A percentile compares a stretch with the other conserved stretches of the same genome.
These are phyloP conservation scores for Geotrichum carabidarum DNA, from an alignment of 1,139 yeast species.

Conservation along the genomic window DNA sequence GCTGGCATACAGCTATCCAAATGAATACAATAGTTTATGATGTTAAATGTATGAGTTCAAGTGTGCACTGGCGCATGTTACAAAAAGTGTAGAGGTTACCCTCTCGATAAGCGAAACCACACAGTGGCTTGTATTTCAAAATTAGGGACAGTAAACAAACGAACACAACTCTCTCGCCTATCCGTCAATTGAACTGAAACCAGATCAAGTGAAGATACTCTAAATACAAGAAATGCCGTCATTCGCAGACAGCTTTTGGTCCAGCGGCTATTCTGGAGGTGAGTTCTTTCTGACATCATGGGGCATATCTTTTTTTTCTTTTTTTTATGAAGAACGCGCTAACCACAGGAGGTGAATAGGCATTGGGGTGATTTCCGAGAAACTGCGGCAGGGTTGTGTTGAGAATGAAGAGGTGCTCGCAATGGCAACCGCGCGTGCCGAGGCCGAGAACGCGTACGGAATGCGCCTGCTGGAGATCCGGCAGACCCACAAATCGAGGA, in stretches of 20 bases:
- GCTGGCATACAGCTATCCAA: too few relatives aligned
- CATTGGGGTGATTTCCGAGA: constrained; percentile 54
- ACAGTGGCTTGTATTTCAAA: not conserved
- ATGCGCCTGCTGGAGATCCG: constrained; percentile 47
- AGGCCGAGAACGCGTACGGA: constrained; percentile 68
- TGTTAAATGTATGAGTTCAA: too few relatives aligned
- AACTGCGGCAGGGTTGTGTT: constrained; percentile 63
- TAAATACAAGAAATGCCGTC: constrained; percentile 14
- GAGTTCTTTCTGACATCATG: not conserved
- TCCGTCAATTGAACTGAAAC: not conserved
- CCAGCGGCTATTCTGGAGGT: constrained; percentile 24
- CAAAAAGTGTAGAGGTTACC: not conserved
- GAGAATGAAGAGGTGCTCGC: constrained; percentile 68
- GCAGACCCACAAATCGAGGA: constrained; percentile 38
- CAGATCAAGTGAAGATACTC: not conserved
- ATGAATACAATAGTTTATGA: too few relatives aligned
- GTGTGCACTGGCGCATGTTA: too few relatives aligned
- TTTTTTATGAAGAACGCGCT: not conserved
- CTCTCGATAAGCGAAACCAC: not conserved
- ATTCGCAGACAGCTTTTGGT: constrained; percentile 28
- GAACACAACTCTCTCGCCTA: not conserved
- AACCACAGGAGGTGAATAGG: constrained; percentile 37
- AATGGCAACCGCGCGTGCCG: constrained; percentile 66
- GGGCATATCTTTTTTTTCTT: not conserved
- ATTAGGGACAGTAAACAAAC: not conserved